Evolutionary conservation across 2,329 filamentous ascomycete genomes (phyloP).

Genomic region (Aphanocladium album): DNA sequence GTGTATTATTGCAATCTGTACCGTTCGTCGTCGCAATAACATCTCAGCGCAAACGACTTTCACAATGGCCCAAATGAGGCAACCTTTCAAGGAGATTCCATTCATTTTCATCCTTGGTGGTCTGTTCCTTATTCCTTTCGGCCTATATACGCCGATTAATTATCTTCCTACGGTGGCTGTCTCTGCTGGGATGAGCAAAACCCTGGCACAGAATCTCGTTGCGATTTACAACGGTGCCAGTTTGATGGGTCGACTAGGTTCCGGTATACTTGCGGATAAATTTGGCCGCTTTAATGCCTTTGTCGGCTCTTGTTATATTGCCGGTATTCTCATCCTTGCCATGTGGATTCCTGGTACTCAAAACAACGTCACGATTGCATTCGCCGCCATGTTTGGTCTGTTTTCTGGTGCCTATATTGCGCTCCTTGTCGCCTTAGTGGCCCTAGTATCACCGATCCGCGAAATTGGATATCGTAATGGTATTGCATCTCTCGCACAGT

Average conservation of each 20-base stretch:
- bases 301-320: slow-evolving; percentile 37
- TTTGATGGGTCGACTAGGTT: slow-evolving; percentile 19
- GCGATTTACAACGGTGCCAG: slow-evolving; percentile 19
- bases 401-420: slow-evolving; percentile 25
- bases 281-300: slow-evolving; percentile 25
- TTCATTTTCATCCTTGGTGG: slow-evolving; percentile 22
- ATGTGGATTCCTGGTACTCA: slow-evolving; percentile 30
- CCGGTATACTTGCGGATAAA: slow-evolving; percentile 20
- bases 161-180: slow-evolving; percentile 19
- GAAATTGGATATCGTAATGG: slow-evolving; percentile 52
- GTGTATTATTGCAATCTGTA: slow-evolving; percentile 11
- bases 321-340: slow-evolving; percentile 25
- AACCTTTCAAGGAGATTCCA: not conserved
- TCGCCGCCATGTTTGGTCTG: slow-evolving; percentile 25
- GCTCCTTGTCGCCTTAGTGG: slow-evolving; percentile 22
- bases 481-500: slow-evolving; percentile 13
- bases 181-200: slow-evolving; percentile 14
- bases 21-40: not conserved
- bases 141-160: slow-evolving; percentile 26
- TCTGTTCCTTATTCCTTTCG: slow-evolving; percentile 24
- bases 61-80: slow-evolving; percentile 13
- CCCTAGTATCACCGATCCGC: slow-evolving; percentile 47
- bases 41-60: slow-evolving; percentile 16
- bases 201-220: slow-evolving; percentile 19
- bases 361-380: slow-evolving; percentile 20